Evolutionary conservation across 192 early-diverging fungal species (phyloP), one percentile per base, ranked within the genome.

Genomic region (Phycomyces blakesleeanus): DNA sequence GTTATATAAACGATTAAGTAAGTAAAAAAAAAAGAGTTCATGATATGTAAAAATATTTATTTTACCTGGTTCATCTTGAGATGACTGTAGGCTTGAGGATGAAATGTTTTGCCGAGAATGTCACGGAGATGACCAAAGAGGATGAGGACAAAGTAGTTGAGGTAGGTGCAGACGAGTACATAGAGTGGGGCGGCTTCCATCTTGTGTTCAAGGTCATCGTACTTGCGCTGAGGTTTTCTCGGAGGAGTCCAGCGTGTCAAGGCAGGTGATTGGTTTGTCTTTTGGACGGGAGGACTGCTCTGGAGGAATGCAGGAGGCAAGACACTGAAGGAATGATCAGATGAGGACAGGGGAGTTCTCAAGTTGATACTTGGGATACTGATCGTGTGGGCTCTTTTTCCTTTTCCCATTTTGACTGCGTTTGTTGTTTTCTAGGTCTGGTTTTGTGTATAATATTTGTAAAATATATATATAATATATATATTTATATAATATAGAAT

Each of bases 111-210:
- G 52, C 87, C 89, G 54, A 92, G 80, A 65, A 90, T 90, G 75
- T 94, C 93, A 22, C 89, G 80, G 55, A 91, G 57, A 60, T 95
- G 91, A 16, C 92, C 93, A 77, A 90, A 85, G 27, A 91, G 59
- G 26, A 95, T 92, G 27, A 95, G 80, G 68, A 94, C 82, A 39
- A 93, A 84, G 73, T 88, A 95, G 61, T 86, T 88, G 56, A 94
- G 69, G 73, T 95, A 95, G 42, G 93, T 95, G 0, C 89, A 90
- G 34, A 94, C 82, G 37, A 94, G 84, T 27, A 86, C 83, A 60
- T 82, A 77, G 16, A 87, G 65, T 4, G 93, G 92, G 29, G 69
- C 62, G n/a, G 47, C 68, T 38, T 76, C 74, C 5, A 76, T 41
- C 42, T 76, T 67, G 18, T 70, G 74, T 57, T 76, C 69, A 51